Conservation (phyloP, 2,329 filamentous ascomycete genomes). For the Beauveria sp. region DNA sequence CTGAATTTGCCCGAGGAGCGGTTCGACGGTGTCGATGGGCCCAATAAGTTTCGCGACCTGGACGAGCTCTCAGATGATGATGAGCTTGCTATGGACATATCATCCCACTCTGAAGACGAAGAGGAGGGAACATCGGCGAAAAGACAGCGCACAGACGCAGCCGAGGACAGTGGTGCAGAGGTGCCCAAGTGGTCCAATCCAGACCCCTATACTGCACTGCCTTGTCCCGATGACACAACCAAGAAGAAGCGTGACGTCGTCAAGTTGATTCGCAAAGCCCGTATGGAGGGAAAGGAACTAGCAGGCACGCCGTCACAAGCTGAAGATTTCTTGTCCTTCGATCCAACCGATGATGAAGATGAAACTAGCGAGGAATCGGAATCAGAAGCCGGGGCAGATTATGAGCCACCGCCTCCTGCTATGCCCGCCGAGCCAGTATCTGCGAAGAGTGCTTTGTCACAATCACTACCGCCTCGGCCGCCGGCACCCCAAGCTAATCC, state of each 20-base stretch:
- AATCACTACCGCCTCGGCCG: slow-evolving; percentile 16
- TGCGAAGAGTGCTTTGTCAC: not conserved
- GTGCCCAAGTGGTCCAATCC: slow-evolving; percentile 89
- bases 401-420: slow-evolving; percentile 14
- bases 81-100: slow-evolving; percentile 58
- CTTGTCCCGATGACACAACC: slow-evolving; percentile 65
- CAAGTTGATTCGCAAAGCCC: slow-evolving; percentile 84
- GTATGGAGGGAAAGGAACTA: slow-evolving; percentile 49
- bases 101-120: slow-evolving; percentile 24
- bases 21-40: slow-evolving; percentile 36
- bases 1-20: slow-evolving; percentile 36
- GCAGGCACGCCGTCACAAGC: slow-evolving; percentile 47
- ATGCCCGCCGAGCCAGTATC: not conserved
- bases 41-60: slow-evolving; percentile 45
- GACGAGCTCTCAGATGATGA: slow-evolving; percentile 56
- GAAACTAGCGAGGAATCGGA: slow-evolving; percentile 16
- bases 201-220: slow-evolving; percentile 83
- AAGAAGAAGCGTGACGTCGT: slow-evolving; percentile 81
- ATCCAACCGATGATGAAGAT: slow-evolving; percentile 52
- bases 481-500: slow-evolving; percentile 14
- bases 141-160: slow-evolving; percentile 19
- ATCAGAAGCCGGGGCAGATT: slow-evolving; percentile 13
- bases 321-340: slow-evolving; percentile 88
- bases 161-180: slow-evolving; percentile 32
- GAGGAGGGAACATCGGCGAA: slow-evolving; percentile 33